Evolutionary conservation across 768 basidiomycete genomes (phyloP).

Genomic region (Plicaturopsis crispa): DNA sequence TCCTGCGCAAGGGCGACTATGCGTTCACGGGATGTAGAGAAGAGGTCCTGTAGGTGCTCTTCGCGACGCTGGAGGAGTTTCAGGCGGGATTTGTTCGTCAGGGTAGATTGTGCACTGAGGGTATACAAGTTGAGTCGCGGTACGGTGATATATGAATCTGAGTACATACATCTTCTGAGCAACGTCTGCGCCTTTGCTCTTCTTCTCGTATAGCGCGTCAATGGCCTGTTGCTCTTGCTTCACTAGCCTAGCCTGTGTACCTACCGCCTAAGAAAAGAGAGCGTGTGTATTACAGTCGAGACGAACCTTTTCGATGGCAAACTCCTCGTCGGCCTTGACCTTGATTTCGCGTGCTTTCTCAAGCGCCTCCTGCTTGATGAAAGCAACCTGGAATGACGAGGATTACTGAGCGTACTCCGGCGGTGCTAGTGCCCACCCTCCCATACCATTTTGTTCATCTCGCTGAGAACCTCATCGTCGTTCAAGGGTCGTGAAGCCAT

Average conservation of each 20-base stretch:
- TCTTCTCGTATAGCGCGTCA: slow-evolving; percentile 93
- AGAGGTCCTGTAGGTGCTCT: slow-evolving; percentile 87
- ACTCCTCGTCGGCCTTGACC: slow-evolving; percentile 98
- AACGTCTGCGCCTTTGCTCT: slow-evolving; percentile 87
- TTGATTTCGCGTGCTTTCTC: slow-evolving; percentile 97
- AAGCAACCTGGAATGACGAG: slow-evolving; percentile 61
- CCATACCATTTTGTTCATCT: slow-evolving; percentile 99
- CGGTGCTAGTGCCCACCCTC: slow-evolving; percentile 2
- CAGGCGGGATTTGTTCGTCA: slow-evolving; percentile 94
- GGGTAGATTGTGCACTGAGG: slow-evolving; percentile 82
- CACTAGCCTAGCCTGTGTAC: slow-evolving; percentile 85
- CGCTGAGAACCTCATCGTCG: slow-evolving; percentile 90
- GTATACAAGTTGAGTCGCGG: not conserved
- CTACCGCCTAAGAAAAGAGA: too few species aligned
- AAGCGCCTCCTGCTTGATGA: slow-evolving; percentile 97
- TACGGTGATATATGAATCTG: not conserved
- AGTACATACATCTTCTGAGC: slow-evolving; percentile 88
- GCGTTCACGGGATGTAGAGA: slow-evolving; percentile 59
- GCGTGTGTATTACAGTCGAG: not conserved
- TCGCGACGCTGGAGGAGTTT: slow-evolving; percentile 85
- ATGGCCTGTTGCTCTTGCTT: slow-evolving; percentile 94
- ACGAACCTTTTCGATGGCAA: slow-evolving; percentile 91
- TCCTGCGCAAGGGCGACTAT: slow-evolving; percentile 58
- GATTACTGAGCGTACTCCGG: too few species aligned
- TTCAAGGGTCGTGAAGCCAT: slow-evolving; percentile 80